A percentile compares a stretch with the other conserved stretches of the same genome.
phyloP scores from a whole-genome alignment of 2,329 filamentous ascomycete genomes.

The Aureobasidium pullulans region DNA sequence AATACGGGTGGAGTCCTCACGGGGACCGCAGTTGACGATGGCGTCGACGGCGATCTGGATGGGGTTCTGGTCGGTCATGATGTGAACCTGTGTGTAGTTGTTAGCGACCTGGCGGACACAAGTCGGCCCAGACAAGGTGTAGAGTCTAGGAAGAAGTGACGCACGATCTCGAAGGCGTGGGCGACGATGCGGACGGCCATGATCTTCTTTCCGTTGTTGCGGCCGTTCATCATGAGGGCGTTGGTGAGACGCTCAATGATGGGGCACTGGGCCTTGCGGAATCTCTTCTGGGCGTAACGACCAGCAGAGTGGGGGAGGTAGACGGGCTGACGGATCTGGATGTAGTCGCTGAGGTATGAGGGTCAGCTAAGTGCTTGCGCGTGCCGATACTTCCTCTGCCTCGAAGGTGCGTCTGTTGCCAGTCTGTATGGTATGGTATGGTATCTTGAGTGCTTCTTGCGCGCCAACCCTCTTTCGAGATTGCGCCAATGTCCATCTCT shows the following conservation, averaged over 20 bases:
- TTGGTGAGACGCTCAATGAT: constrained; percentile 99
- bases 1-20: constrained; percentile 99
- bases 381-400: constrained; percentile 11
- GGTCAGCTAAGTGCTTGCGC: constrained; percentile 4
- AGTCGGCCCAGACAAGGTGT: neutral
- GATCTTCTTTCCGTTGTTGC: constrained; percentile 99
- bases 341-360: constrained; percentile 73
- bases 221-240: constrained; percentile 99
- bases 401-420: constrained; percentile 19
- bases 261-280: constrained; percentile 99
- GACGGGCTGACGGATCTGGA: constrained; percentile 98
- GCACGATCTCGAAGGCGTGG: constrained; percentile 96
- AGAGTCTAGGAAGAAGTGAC: neutral
- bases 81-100: constrained; percentile 68
- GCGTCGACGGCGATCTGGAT: constrained; percentile 99
- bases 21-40: constrained; percentile 99
- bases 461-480: neutral
- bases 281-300: constrained; percentile 98
- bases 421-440: constrained; percentile 3
- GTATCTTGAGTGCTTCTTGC: constrained; percentile 21
- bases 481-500: neutral
- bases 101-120: neutral
- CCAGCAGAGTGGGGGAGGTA: constrained; percentile 99
- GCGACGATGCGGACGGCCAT: constrained; percentile 99
- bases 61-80: constrained; percentile 99